Base-by-base conservation (phyloP, 192 early-diverging fungal genomes). In the Podochytrium sp. region DNA sequence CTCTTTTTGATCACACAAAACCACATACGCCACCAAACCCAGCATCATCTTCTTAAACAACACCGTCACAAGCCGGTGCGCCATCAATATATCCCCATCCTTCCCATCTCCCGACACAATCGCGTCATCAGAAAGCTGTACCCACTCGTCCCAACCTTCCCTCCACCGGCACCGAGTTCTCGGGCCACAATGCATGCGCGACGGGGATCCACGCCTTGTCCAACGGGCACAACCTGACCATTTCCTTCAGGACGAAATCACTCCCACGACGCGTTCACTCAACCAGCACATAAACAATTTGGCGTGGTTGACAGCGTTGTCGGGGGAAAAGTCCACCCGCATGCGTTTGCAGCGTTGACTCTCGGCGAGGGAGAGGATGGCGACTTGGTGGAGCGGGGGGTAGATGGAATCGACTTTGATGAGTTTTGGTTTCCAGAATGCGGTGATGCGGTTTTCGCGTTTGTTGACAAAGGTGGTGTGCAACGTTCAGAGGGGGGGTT, bases 1-100 rank as follows among this genome's bases (percentile, higher is more conserved):
- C n/a, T n/a, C n/a, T n/a, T n/a, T 76, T 56, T 76, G 66, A 63
- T 76, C 75, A 52, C 75, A 76, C 18, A 69, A 53, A 38, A 76
- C 69, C 10, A 76, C 59, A 38, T 51, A 76, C 18, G 47, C 42
- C 2, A 29, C 66, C n/a, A 67, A 67, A 25, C 75, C 75, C 18
- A 40, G 4, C 38, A 76, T 25, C 2, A 39, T 40, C 57, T 76
- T 67, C 32, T 68, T 29, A 27, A 76, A 70, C 18, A 60, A 53
- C 10, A 68, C 65, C 20, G 75, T 61, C 10, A 76, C 66, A 43
- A 59, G 66, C 6, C 56, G 39, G n/a, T 56, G 23, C 33, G 69
- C 75, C 66, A 53, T 53, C 55, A 61, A 37, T 39, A 73, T 61
- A 23, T 70, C 67, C 16, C 56, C 71, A 47, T 62, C 71, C 33